phyloP scores from a whole-genome alignment of 2,329 filamentous ascomycete species.

The Microdochium trichocladiopsis region DNA sequence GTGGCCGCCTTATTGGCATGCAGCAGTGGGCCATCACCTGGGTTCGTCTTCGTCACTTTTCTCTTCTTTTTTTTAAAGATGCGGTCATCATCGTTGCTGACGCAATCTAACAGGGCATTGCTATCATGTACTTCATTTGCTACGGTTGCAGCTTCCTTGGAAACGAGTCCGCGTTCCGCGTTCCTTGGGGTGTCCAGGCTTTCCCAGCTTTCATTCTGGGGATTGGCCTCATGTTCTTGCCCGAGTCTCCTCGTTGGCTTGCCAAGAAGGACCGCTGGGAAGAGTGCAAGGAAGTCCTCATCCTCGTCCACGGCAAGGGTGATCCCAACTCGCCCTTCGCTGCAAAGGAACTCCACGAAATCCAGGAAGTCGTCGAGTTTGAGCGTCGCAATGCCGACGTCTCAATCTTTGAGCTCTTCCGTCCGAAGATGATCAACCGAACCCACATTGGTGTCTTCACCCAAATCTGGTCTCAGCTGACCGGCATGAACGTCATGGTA shows the following conservation, averaged over 20 bases:
- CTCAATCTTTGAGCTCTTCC: slow-evolving; percentile 65
- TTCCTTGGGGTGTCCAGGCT: slow-evolving; percentile 41
- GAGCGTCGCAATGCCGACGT: slow-evolving; percentile 64
- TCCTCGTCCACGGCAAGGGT: slow-evolving; percentile 56
- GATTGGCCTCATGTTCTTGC: slow-evolving; percentile 32
- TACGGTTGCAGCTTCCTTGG: slow-evolving; percentile 37
- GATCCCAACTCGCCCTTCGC: slow-evolving; percentile 61
- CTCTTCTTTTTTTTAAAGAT: too few relatives aligned
- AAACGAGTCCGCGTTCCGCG: slow-evolving; percentile 38
- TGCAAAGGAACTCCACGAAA: slow-evolving; percentile 60
- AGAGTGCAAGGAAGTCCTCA: slow-evolving; percentile 38
- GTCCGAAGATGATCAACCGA: slow-evolving; percentile 66
- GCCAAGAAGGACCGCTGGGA: slow-evolving; percentile 40
- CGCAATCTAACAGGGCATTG: slow-evolving; percentile 22
- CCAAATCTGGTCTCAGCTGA: slow-evolving; percentile 71
- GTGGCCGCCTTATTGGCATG: slow-evolving; percentile 34
- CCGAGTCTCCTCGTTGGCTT: slow-evolving; percentile 44
- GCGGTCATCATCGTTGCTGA: neutral
- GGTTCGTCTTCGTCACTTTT: too few relatives aligned
- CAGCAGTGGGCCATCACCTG: slow-evolving; percentile 39
- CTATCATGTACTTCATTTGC: slow-evolving; percentile 40
- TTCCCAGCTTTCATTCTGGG: slow-evolving; percentile 35
- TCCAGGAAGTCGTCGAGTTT: slow-evolving; percentile 66
- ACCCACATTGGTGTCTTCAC: slow-evolving; percentile 65
- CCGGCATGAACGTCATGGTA: slow-evolving; percentile 71